Base-by-base conservation (phyloP, 129 eudicot species). In the Helichrysum umbraculigerum region DNA sequence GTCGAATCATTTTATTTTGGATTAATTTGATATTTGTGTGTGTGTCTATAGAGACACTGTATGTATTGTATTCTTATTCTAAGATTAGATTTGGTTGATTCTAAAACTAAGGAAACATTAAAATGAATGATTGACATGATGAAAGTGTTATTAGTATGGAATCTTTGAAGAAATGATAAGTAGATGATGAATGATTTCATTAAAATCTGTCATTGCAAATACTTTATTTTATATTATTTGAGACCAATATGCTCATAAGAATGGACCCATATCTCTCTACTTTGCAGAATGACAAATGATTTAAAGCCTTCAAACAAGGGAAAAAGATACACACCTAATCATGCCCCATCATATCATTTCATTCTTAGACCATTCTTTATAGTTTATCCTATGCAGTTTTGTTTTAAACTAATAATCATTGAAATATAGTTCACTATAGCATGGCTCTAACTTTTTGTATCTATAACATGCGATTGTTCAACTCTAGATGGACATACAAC, bases 251-350 rank as follows among this genome's bases (percentile, higher is more conserved):
- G 37, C 79, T 75, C 63, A 11, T 14, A 76, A 70, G 51, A 58
- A 33, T 17, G 77, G 72, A 12, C 72, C 83, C 83, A 72, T n/a
- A n/a, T n/a, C n/a, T 64, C 50, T 52, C 34, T 16, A 66, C 78
- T 72, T 73, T 73, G 62, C 35, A 62, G 60, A 70, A 54, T 65
- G 69, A 63, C 44, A 70, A 58, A n/a, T 58, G 75, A 77, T 77
- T 75, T 51, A 79, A 79, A 79, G 74, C 83, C 83, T 72, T 51
- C 19, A 65, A 79, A 79, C 74, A 73, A 37, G 83, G 83, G 62
- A 28, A 65, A 79, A 73, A 65, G 62, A 65, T 65, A 72, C 30
- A 73, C 30, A 77, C 72, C 32, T 20, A 66, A 52, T 72, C 58
- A 79, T 73, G 44, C 71, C n/a, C 62, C 78, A 37, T 79, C 73